Conservation (phyloP, 73 alveolate species). For the Effrenium voratum region DNA sequence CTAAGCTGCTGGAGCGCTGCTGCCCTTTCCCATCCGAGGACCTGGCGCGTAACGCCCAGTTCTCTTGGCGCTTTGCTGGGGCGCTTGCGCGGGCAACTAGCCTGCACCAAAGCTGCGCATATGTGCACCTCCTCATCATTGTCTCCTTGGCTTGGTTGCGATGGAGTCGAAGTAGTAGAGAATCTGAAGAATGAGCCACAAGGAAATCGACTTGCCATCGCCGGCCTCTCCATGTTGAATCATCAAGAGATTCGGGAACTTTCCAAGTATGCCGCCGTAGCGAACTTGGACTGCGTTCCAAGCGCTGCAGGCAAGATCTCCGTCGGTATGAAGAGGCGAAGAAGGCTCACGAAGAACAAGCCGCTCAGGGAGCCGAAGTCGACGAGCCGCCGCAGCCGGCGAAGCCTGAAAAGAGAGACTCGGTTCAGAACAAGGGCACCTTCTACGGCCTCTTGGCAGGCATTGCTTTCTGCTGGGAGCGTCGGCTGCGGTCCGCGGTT, state of each 20-base stretch:
- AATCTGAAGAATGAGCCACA: conserved; percentile 36
- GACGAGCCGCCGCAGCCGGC: neutral
- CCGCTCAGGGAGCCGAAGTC: neutral
- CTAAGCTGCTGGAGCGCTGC: neutral
- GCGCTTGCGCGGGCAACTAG: conserved; percentile 14
- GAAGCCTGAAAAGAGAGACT: conserved; percentile 11
- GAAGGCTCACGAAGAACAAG: neutral
- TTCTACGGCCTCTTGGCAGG: too few species aligned
- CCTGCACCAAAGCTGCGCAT: neutral
- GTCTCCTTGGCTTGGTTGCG: conserved; percentile 35
- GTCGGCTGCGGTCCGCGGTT: too few species aligned
- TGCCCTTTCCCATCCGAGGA: conserved; percentile 18
- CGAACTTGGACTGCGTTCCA: conserved; percentile 32
- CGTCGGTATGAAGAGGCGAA: neutral
- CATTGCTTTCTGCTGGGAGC: too few species aligned
- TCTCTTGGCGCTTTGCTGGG: neutral
- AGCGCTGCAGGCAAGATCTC: too few species aligned
- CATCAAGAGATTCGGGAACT: conserved; percentile 41
- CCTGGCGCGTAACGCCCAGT: neutral
- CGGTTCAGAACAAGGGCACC: neutral
- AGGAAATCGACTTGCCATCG: conserved; percentile 36
- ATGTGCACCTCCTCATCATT: conserved; percentile 17
- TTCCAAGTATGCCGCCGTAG: conserved; percentile 60
- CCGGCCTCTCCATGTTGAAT: conserved; percentile 60
- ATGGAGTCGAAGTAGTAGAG: conserved; percentile 30